Evolutionary conservation across 768 basidiomycete genomes (phyloP), one percentile per base, ranked within the genome.

Genomic region (Naematelia aurantialba): DNA sequence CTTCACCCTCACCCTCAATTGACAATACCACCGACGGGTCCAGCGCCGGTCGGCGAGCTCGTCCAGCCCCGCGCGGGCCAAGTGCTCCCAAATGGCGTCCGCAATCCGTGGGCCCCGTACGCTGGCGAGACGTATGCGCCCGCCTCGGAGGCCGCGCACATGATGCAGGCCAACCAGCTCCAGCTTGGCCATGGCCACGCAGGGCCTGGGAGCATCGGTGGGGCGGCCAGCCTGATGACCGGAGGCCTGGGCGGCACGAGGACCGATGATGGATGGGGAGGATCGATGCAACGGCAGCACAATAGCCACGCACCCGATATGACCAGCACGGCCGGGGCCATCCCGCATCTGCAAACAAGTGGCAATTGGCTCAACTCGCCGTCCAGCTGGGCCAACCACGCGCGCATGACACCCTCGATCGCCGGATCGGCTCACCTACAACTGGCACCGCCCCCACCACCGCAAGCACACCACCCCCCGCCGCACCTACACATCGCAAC

Each of bases 221-320:
- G 29, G 4, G 17, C 47, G 25, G 56, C 39, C 1, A 26, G 45
- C 24, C 12, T 31, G 11, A 45, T 34, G 11, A 5, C 17, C 0
- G 59, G 55, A n/a, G 56, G 50, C 11, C 4, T 25, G 1, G 60
- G 57, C 14, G 56, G 52, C 2, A 19, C 24, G 29, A 46, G 70
- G 45, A 30, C 55, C 2, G 70, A 72, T 39, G 70, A 72, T 39
- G 66, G 68, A 21, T 70, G 71, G 68, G 52, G 62, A 49, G 66
- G 70, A 22, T 52, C 56, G n/a, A 5, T 55, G 5, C 68, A 68
- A 1, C 45, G 70, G 29, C 21, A 19, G 5, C 71, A 70, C 60
- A 2, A 31, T 13, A 62, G 60, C 21, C 59, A 66, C 45, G 48
- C 55, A 24, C 71, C 71, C 14, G 70, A 72, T 56, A 25, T 62